phyloP scores from a whole-genome alignment of 2,329 filamentous ascomycete species.

The Tolypocladium ophioglossoides region DNA sequence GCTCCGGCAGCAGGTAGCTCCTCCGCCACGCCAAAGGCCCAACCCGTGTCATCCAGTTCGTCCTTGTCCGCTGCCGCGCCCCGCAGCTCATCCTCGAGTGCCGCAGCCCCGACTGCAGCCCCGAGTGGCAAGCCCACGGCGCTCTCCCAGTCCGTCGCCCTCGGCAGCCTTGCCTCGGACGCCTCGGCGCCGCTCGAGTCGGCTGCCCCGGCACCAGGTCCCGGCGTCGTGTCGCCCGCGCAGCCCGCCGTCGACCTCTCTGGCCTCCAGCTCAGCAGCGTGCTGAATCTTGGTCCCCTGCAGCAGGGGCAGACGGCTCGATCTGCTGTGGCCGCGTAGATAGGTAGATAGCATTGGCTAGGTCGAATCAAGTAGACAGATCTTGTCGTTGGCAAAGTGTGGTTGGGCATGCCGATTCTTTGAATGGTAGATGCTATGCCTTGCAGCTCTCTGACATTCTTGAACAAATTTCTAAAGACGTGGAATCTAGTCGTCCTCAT shows the following conservation, averaged over 20 bases:
- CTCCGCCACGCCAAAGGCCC: not conserved
- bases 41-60: not conserved
- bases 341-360: too few relatives aligned
- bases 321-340: not conserved
- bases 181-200: constrained; percentile 2
- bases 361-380: not conserved
- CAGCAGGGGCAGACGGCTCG: not conserved
- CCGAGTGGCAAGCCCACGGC: not conserved
- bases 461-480: not conserved
- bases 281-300: constrained; percentile 30
- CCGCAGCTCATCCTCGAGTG: not conserved
- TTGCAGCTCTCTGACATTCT: not conserved
- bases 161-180: not conserved
- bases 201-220: constrained; percentile 4
- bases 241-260: constrained; percentile 24
- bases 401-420: not conserved
- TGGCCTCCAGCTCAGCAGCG: constrained; percentile 29
- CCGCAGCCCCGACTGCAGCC: not conserved
- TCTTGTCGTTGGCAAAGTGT: not conserved
- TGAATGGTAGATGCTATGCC: not conserved
- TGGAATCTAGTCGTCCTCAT: not conserved
- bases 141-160: not conserved
- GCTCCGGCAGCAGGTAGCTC: not conserved
- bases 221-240: constrained; percentile 8
- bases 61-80: not conserved